Percentiles rank a stretch among this genome's conserved stretches.
Evolutionary conservation across 257 asterid species (phyloP).

Genomic region (Coffea eugenioides): DNA sequence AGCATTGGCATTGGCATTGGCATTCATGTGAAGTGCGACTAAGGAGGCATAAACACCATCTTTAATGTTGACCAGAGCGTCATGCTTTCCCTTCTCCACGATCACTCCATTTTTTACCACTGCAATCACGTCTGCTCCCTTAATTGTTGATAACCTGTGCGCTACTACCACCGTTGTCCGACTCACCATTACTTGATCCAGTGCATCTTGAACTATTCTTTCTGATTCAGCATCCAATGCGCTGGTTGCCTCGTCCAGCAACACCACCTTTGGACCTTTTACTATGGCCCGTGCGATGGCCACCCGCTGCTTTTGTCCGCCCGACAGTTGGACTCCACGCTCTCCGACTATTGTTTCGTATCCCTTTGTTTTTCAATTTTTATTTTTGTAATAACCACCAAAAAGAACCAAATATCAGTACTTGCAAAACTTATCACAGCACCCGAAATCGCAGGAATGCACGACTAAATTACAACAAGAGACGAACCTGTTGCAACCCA

Average conservation of each 20-base stretch:
- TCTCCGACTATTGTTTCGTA: conserved; percentile 83
- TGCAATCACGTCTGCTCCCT: conserved; percentile 72
- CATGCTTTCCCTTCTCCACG: conserved; percentile 81
- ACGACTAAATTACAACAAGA: no score
- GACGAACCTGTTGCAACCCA: conserved; percentile 47
- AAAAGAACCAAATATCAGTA: background rate
- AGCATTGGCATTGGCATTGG: conserved; percentile 19
- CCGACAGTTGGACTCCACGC: conserved; percentile 74
- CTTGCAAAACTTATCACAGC: background rate
- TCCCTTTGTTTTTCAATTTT: conserved; percentile 33
- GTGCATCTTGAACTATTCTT: conserved; percentile 77
- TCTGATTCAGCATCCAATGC: conserved; percentile 87
- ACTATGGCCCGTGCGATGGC: conserved; percentile 87
- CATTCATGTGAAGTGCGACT: conserved; percentile 59
- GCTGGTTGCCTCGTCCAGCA: conserved; percentile 84
- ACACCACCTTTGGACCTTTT: conserved; percentile 67
- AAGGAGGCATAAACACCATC: conserved; percentile 73
- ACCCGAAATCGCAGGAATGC: background rate
- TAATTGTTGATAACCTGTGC: conserved; percentile 76
- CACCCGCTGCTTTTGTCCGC: conserved; percentile 89
- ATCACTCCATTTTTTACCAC: conserved; percentile 79
- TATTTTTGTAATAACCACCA: background rate
- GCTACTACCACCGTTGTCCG: conserved; percentile 85
- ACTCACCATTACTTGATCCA: conserved; percentile 66
- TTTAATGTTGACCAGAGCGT: conserved; percentile 51